Percentiles rank a stretch among this genome's conserved stretches.
Conservation (phyloP, 257 asterid genomes). For the Salvia splendens region DNA sequence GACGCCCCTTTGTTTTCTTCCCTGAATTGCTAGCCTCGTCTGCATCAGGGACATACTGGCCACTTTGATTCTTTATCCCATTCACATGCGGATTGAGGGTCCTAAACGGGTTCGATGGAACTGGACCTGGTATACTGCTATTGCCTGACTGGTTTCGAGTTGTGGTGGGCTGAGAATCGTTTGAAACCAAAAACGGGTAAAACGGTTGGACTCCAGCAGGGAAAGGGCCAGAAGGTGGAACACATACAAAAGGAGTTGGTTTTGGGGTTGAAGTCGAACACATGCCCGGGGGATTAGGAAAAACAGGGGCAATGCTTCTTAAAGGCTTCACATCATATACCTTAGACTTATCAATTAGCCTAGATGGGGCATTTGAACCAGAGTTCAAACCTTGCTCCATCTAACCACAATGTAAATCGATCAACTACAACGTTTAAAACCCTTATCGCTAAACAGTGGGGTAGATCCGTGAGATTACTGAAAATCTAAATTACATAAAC, state of each 20-base stretch:
- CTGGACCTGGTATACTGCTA: slow-evolving; percentile 56
- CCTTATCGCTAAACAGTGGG: too few species aligned
- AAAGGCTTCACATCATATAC: slow-evolving; percentile 77
- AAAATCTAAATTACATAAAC: too few species aligned
- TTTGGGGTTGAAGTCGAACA: slow-evolving; percentile 51
- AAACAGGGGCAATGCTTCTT: slow-evolving; percentile 76
- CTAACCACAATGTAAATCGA: slow-evolving; percentile 6
- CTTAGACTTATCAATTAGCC: slow-evolving; percentile 68
- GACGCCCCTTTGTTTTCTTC: slow-evolving; percentile 48
- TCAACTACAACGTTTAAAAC: background rate
- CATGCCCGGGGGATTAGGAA: slow-evolving; percentile 59
- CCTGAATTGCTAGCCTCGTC: slow-evolving; percentile 48
- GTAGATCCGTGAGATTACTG: too few species aligned
- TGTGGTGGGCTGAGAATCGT: slow-evolving; percentile 36
- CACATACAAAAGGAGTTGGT: slow-evolving; percentile 70
- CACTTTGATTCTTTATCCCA: slow-evolving; percentile 51
- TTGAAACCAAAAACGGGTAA: slow-evolving; percentile 59
- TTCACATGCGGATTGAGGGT: slow-evolving; percentile 56
- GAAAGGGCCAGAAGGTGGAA: slow-evolving; percentile 82
- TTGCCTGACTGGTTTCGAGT: slow-evolving; percentile 36
- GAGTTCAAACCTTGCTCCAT: slow-evolving; percentile 75
- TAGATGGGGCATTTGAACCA: slow-evolving; percentile 44
- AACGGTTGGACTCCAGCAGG: slow-evolving; percentile 87
- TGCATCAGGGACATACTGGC: slow-evolving; percentile 31
- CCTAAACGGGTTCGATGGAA: slow-evolving; percentile 69